These are phyloP conservation scores for Albatrellus ellisii DNA, from an alignment of 768 basidiomycete genomes.

Conservation along the genomic window DNA sequence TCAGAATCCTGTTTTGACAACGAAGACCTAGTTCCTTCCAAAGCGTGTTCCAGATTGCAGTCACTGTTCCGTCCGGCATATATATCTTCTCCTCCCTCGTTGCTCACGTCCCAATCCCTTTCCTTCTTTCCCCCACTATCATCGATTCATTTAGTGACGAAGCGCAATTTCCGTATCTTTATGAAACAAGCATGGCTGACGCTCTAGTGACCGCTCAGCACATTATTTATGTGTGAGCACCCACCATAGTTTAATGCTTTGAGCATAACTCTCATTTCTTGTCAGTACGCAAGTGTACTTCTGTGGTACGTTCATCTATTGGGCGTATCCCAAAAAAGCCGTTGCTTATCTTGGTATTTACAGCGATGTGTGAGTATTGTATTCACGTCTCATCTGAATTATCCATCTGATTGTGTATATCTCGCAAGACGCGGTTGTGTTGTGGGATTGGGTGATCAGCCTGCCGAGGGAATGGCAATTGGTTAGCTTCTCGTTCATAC, in stretches of 20 bases:
- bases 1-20: no score
- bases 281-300: conserved; percentile 64
- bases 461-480: conserved; percentile 68
- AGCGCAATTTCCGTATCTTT: background rate
- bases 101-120: no score
- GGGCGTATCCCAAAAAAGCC: conserved; percentile 17
- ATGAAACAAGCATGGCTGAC: conserved; percentile 25
- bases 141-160: background rate
- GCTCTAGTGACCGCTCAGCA: conserved; percentile 47
- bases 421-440: conserved; percentile 54
- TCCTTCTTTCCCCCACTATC: background rate
- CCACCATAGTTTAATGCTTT: no score
- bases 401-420: background rate
- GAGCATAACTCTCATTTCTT: background rate
- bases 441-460: conserved; percentile 81
- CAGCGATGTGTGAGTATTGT: conserved; percentile 42
- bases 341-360: conserved; percentile 14
- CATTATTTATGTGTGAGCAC: conserved; percentile 64
- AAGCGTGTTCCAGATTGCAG: no score
- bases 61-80: no score
- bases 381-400: background rate
- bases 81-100: no score
- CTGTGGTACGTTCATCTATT: conserved; percentile 48
- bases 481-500: conserved; percentile 28
- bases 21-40: no score